These are phyloP conservation scores for Gossypium gossypioides DNA, from an alignment of 441 rosid genomes.

Conservation along the genomic window DNA sequence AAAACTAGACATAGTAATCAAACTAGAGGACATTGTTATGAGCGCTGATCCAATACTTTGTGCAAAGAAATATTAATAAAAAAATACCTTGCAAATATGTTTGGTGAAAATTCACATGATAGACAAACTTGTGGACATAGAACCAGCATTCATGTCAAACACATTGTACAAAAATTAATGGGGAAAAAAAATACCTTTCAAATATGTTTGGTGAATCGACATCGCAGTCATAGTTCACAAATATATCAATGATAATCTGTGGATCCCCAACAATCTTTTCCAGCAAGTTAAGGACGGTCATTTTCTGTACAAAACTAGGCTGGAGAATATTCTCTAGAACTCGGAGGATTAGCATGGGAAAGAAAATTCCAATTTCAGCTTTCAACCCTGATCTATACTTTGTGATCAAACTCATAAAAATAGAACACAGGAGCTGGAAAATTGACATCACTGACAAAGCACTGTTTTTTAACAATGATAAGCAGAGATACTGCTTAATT, in stretches of 20 bases:
- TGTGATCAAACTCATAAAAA: constrained; percentile 58
- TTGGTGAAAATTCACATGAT: constrained; percentile 26
- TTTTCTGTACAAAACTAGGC: constrained; percentile 96
- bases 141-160: neutral
- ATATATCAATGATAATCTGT: constrained; percentile 68
- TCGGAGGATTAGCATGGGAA: constrained; percentile 92
- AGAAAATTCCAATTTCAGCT: constrained; percentile 89
- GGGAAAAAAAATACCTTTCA: constrained; percentile 47
- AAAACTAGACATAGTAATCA: neutral
- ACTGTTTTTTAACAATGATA: constrained; percentile 90
- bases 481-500: constrained; percentile 80
- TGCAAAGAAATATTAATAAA: neutral
- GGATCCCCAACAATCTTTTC: constrained; percentile 77
- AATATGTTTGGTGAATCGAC: constrained; percentile 90
- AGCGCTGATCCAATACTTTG: neutral
- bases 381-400: constrained; percentile 83
- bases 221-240: constrained; percentile 93
- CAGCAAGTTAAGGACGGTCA: constrained; percentile 82
- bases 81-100: constrained; percentile 70
- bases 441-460: constrained; percentile 90
- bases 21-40: neutral
- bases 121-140: neutral
- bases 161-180: neutral
- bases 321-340: constrained; percentile 95
- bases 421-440: constrained; percentile 92